These are phyloP conservation scores for Byssoonygena ceratinophila DNA, from an alignment of 2,329 filamentous ascomycete species.

Conservation along the genomic window DNA sequence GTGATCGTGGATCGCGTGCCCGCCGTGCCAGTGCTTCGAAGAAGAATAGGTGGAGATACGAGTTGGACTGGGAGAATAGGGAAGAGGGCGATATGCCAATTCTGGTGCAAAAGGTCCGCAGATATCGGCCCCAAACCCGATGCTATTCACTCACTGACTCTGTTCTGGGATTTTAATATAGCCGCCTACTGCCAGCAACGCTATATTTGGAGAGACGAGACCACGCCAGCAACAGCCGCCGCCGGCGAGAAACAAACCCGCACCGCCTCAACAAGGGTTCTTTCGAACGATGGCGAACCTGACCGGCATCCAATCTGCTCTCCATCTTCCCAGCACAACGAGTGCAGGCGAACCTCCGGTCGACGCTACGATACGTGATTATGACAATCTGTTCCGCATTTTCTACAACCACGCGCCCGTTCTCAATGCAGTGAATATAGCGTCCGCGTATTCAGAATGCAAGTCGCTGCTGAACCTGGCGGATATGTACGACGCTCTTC, in stretches of 20 bases:
- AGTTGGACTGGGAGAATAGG: conserved; percentile 64
- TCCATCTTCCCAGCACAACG: conserved; percentile 39
- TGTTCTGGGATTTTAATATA: neutral
- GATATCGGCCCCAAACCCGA: neutral
- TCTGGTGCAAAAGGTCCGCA: conserved; percentile 65
- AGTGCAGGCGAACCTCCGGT: conserved; percentile 49
- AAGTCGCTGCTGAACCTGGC: conserved; percentile 78
- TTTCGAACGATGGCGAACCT: conserved; percentile 83
- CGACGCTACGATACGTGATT: conserved; percentile 73
- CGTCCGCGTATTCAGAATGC: conserved; percentile 85
- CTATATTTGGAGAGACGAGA: conserved; percentile 46
- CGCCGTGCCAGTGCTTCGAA: conserved; percentile 34
- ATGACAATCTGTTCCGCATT: conserved; percentile 88
- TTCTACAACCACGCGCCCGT: conserved; percentile 87
- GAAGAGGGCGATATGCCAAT: conserved; percentile 70
- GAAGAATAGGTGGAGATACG: conserved; percentile 69
- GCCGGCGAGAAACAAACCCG: conserved; percentile 52
- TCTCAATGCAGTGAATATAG: conserved; percentile 78
- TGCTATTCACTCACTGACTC: neutral
- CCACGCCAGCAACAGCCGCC: conserved; percentile 36
- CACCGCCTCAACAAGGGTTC: conserved; percentile 56
- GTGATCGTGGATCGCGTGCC: conserved; percentile 18
- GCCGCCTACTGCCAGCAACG: conserved; percentile 30
- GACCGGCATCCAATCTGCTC: conserved; percentile 44
- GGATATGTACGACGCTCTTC: conserved; percentile 88